Percentiles rank a stretch among this genome's conserved stretches.
Evolutionary conservation across 2,329 filamentous ascomycete genomes (phyloP).

Genomic region (Penicillium brevicompactum): DNA sequence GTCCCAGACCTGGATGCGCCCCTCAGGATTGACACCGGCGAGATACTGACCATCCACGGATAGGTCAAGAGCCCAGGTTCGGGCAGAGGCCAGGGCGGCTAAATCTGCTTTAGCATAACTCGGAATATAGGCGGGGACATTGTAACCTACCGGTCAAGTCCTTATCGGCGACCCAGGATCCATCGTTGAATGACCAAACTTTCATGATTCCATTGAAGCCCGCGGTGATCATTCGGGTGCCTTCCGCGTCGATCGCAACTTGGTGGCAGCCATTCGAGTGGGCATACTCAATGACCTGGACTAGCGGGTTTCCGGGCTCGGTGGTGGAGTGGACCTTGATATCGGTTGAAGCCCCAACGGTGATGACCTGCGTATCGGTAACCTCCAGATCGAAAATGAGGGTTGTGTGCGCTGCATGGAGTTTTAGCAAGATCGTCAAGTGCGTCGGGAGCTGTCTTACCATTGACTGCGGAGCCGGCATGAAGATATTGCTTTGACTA

Average conservation of each 20-base stretch:
- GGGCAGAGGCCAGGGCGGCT: slow-evolving; percentile 53
- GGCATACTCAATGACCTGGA: slow-evolving; percentile 75
- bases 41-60: slow-evolving; percentile 82
- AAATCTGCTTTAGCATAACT: slow-evolving; percentile 6
- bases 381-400: slow-evolving; percentile 84
- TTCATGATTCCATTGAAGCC: slow-evolving; percentile 90
- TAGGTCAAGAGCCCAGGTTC: slow-evolving; percentile 85
- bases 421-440: slow-evolving; percentile 26
- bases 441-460: slow-evolving; percentile 50
- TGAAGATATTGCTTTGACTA: slow-evolving; percentile 99
- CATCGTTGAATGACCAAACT: slow-evolving; percentile 70
- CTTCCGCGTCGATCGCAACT: slow-evolving; percentile 69
- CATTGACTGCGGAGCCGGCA: slow-evolving; percentile 84
- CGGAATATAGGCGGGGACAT: not conserved
- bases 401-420: slow-evolving; percentile 68
- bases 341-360: slow-evolving; percentile 79
- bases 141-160: slow-evolving; percentile 45
- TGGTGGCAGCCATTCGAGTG: slow-evolving; percentile 94
- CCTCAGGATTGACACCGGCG: slow-evolving; percentile 84
- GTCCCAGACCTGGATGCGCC: slow-evolving; percentile 88
- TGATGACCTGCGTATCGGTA: slow-evolving; percentile 73
- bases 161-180: slow-evolving; percentile 56
- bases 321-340: slow-evolving; percentile 78
- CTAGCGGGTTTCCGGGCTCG: slow-evolving; percentile 71
- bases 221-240: slow-evolving; percentile 73